Conservation (phyloP, 805 yeast species). For the Wickerhamomyces sydowiorum region DNA sequence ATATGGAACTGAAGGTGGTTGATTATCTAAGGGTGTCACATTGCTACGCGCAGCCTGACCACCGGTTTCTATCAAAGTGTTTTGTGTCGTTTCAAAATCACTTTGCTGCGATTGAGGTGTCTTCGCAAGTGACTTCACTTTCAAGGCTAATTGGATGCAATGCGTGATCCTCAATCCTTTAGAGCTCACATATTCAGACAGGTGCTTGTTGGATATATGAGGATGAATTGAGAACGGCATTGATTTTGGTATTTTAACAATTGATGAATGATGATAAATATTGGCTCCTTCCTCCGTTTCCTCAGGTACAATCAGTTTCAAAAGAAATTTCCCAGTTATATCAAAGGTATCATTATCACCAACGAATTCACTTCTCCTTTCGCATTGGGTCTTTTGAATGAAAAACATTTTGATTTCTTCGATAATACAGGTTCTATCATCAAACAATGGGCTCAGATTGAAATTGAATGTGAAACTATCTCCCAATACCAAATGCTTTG, state of each 20-base stretch:
- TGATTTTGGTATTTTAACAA: not conserved
- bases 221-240: not conserved
- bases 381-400: conserved; percentile 12
- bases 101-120: not conserved
- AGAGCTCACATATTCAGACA: not conserved
- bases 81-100: too few relatives aligned
- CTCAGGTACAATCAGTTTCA: not conserved
- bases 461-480: conserved; percentile 5
- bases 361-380: not conserved
- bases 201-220: not conserved
- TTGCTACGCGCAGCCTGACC: too few relatives aligned
- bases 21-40: too few relatives aligned
- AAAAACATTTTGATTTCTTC: conserved; percentile 10
- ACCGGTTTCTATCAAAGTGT: too few relatives aligned
- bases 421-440: conserved; percentile 4
- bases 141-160: not conserved
- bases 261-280: not conserved
- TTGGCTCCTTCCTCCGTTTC: not conserved
- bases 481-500: conserved; percentile 13
- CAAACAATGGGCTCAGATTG: conserved; percentile 4
- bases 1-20: not conserved
- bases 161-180: not conserved
- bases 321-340: not conserved
- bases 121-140: not conserved
- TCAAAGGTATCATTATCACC: not conserved